phyloP scores from a whole-genome alignment of 495 filamentous ascomycete genomes.

The Xylaria longipes region DNA sequence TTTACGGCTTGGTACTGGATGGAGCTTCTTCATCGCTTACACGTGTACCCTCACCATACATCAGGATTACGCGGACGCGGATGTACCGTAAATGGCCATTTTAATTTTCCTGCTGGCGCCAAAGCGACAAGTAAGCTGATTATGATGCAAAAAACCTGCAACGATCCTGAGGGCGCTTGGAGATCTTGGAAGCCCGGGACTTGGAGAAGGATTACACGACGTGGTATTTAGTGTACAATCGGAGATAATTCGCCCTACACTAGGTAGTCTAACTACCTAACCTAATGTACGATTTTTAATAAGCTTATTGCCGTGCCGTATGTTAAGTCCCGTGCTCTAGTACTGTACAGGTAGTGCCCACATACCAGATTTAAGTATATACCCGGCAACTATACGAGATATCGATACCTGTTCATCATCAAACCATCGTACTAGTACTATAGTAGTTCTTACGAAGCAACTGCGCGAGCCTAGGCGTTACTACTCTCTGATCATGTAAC shows the following conservation, averaged over 20 bases:
- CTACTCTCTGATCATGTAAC: neutral
- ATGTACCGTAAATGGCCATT: neutral
- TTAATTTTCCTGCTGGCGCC: neutral
- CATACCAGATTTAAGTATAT: neutral
- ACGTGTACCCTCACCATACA: neutral
- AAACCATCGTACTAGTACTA: slow-evolving; percentile 5
- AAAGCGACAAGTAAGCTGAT: slow-evolving; percentile 8
- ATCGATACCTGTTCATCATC: neutral
- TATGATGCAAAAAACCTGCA: neutral
- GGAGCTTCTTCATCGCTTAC: slow-evolving; percentile 8
- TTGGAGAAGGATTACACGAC: slow-evolving; percentile 18
- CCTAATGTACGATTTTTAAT: neutral
- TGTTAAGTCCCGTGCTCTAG: slow-evolving; percentile 3
- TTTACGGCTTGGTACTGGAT: slow-evolving; percentile 1
- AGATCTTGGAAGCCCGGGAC: neutral
- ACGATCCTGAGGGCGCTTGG: neutral
- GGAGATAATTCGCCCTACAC: neutral
- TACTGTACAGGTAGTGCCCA: slow-evolving; percentile 5
- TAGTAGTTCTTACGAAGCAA: neutral
- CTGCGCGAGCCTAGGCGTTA: neutral
- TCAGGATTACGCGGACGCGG: neutral
- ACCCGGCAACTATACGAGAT: neutral
- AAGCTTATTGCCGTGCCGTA: neutral
- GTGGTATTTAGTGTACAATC: neutral
- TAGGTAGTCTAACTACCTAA: neutral